Evolutionary conservation across 306 rosid genomes (phyloP).

Genomic region (Boehmeria nivea): DNA sequence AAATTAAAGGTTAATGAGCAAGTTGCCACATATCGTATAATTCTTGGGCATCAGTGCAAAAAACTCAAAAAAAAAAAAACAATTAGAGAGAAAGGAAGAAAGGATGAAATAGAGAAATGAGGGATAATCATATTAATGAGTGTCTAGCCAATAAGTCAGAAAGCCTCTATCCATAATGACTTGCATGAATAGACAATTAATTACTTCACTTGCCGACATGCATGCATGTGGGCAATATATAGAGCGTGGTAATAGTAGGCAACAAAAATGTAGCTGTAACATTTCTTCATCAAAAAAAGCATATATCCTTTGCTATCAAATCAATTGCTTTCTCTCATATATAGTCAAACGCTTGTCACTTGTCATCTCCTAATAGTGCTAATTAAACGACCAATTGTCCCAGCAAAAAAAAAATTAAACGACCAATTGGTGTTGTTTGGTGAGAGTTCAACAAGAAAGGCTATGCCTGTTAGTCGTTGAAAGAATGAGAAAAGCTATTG

Average conservation of each 20-base stretch:
- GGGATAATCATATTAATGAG: no score
- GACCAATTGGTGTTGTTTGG: background rate
- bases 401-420: no score
- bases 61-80: no score
- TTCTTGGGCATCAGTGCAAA: no score
- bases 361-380: background rate
- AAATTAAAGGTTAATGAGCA: no score
- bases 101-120: no score
- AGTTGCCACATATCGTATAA: no score
- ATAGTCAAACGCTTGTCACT: no score
- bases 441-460: background rate
- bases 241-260: background rate
- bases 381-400: background rate
- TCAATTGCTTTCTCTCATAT: background rate
- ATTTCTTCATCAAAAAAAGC: background rate
- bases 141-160: no score
- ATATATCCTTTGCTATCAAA: background rate
- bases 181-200: constrained; percentile 3
- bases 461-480: background rate
- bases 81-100: no score
- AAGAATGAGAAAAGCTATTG: background rate
- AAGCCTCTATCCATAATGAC: no score
- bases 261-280: background rate
- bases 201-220: constrained; percentile 6
- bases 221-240: background rate